Evolutionary conservation across 495 filamentous ascomycete genomes (phyloP).

Genomic region (Lasiosphaeris hirsuta): DNA sequence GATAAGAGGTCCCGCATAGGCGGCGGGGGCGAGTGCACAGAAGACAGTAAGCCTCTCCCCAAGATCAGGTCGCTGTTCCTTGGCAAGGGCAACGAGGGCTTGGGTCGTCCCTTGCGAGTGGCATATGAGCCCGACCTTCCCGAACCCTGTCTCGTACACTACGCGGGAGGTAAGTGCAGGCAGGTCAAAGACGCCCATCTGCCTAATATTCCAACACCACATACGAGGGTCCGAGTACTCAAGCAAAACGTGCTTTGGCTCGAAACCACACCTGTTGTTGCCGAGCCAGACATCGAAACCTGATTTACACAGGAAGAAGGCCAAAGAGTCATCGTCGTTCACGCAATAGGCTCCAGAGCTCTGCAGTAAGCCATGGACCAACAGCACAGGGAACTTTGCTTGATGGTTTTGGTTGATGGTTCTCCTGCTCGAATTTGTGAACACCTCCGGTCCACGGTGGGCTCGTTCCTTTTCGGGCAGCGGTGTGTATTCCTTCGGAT

Average conservation of each 20-base stretch:
- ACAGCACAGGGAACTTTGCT: constrained; percentile 78
- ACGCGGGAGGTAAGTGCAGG: constrained; percentile 82
- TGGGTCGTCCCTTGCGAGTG: constrained; percentile 94
- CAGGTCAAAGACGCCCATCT: constrained; percentile 92
- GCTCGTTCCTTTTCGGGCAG: constrained; percentile 35
- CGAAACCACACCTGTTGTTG: constrained; percentile 88
- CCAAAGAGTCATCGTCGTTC: constrained; percentile 86
- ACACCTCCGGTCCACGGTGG: constrained; percentile 42
- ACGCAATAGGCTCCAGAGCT: constrained; percentile 83
- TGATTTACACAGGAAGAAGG: constrained; percentile 86
- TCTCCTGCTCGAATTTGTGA: constrained; percentile 19
- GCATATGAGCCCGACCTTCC: constrained; percentile 76
- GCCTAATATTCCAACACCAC: constrained; percentile 96
- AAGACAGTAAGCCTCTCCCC: constrained; percentile 85
- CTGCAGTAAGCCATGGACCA: constrained; percentile 88
- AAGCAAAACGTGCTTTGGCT: constrained; percentile 70
- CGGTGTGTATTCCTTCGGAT: constrained; percentile 67
- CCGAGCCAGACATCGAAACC: constrained; percentile 98
- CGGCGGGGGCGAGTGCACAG: constrained; percentile 88
- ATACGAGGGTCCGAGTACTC: constrained; percentile 77
- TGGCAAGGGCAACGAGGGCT: constrained; percentile 84
- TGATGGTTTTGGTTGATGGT: constrained; percentile 37
- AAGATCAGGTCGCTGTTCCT: constrained; percentile 87
- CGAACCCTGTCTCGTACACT: constrained; percentile 76
- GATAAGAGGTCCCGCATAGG: constrained; percentile 84